Evolutionary conservation across 345 rosid genomes (phyloP), one percentile per base, ranked within the genome.

Genomic region (Eucalyptus regnans): DNA sequence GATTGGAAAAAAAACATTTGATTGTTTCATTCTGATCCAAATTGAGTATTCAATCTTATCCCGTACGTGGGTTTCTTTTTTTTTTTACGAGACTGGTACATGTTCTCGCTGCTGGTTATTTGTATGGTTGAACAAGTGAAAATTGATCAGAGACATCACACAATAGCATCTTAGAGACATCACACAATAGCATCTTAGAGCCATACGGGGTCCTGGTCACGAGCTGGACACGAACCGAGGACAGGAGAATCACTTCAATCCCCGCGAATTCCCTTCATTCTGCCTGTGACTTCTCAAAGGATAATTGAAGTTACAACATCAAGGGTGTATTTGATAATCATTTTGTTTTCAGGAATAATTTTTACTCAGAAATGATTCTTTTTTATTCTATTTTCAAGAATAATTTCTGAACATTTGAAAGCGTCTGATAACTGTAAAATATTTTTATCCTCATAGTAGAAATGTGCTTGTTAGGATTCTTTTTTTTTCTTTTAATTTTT

Each of bases 21-120:
- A 91, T 90, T 92, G 92, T 60, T 71, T 90, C 89, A 88, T 89
- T 89, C 92, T 84, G 87, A 88, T 89, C 52, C 48, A 86, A 29
- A 31, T 41, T 37, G 48, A 76, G 27, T 44, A 56, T 88, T 83
- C 88, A 50, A 50, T 52, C 92, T 87, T 20, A 86, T 44, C 68
- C 27, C 89, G 76, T 62, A 89, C 87, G 84, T 86, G 64, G 52
- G 83, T 43, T 17, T 31, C 4, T 17, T 84, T 49, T 27, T 33
- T 33, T 31, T 15, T 33, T 17, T 3, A 33, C 5, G 6, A 68
- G 80, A 68, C 44, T 33, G 80, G 27, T 41, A 22, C 46, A 76
- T 37, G 46, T 37, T 76, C 83, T 76, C 20, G 83, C 83, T 18
- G 83, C 83, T 76, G 83, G 83, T 76, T 41, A 20, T 76, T 37